phyloP scores from a whole-genome alignment of 768 basidiomycete species.

The Hemileccinum rubropunctum region DNA sequence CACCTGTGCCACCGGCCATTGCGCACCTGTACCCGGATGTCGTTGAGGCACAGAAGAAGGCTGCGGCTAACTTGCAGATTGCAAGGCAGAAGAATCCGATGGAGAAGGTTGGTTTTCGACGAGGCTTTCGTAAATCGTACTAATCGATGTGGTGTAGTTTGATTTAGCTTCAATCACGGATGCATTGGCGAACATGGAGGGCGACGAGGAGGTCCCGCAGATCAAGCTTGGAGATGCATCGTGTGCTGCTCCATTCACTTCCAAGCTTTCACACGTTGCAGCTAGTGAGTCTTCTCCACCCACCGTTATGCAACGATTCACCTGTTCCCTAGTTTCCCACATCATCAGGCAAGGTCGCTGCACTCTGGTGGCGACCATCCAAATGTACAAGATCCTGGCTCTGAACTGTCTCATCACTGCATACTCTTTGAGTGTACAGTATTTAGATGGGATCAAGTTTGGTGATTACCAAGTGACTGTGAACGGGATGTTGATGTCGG shows the following conservation, averaged over 20 bases:
- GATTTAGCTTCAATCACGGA: conserved; percentile 77
- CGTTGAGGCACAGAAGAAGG: conserved; percentile 85
- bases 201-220: conserved; percentile 92
- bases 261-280: conserved; percentile 94
- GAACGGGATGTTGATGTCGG: conserved; percentile 90
- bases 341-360: conserved; percentile 99
- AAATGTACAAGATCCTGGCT: conserved; percentile 99
- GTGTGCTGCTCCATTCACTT: conserved; percentile 98
- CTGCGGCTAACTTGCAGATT: conserved; percentile 56
- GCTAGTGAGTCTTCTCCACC: conserved; percentile 63
- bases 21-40: conserved; percentile 87
- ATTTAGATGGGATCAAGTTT: conserved; percentile 98
- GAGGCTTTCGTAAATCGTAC: background rate
- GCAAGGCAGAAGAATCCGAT: conserved; percentile 83
- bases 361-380: conserved; percentile 96
- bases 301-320: background rate
- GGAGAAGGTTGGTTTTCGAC: conserved; percentile 65
- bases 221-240: conserved; percentile 99
- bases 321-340: conserved; percentile 68
- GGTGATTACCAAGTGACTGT: conserved; percentile 98
- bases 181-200: conserved; percentile 89
- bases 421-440: conserved; percentile 97
- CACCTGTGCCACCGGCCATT: conserved; percentile 86
- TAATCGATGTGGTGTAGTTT: conserved; percentile 48
- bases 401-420: conserved; percentile 98